phyloP scores from a whole-genome alignment of 805 yeast genomes.

The Komagataella phaffii region DNA sequence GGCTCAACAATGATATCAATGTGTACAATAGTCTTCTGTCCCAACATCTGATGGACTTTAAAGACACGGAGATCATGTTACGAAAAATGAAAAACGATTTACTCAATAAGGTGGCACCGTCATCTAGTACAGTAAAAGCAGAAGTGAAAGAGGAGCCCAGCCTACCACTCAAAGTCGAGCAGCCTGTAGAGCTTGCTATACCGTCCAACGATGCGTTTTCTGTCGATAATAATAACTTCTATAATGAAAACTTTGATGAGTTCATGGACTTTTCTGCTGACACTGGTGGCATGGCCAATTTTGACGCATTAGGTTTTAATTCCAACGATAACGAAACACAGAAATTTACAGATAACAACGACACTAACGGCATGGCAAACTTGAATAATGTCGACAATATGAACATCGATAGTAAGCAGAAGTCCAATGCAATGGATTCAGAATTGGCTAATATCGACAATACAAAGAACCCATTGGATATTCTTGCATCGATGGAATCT shows the following conservation, averaged over 20 bases:
- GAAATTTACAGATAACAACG: not conserved
- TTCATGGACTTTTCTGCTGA: not conserved
- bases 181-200: not conserved
- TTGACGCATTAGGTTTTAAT: slow-evolving; percentile 2
- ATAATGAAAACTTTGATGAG: slow-evolving; percentile 1
- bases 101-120: slow-evolving; percentile 11
- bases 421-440: not conserved
- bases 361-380: not conserved
- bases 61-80: slow-evolving; percentile 14
- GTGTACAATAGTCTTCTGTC: slow-evolving; percentile 16
- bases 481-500: not conserved
- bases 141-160: slow-evolving; percentile 2
- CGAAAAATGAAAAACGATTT: slow-evolving; percentile 13
- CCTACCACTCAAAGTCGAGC: not conserved
- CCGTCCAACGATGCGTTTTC: not conserved
- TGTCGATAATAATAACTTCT: not conserved
- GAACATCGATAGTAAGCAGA: not conserved
- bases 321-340: slow-evolving; percentile 8
- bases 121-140: slow-evolving; percentile 2
- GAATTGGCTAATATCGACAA: not conserved
- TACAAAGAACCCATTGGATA: slow-evolving; percentile 1
- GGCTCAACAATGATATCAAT: slow-evolving; percentile 12
- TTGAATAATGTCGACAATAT: not conserved
- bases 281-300: not conserved
- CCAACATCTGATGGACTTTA: slow-evolving; percentile 14